These are phyloP conservation scores for Ligustrum vulgare DNA, from an alignment of 257 asterid genomes.

Conservation along the genomic window DNA sequence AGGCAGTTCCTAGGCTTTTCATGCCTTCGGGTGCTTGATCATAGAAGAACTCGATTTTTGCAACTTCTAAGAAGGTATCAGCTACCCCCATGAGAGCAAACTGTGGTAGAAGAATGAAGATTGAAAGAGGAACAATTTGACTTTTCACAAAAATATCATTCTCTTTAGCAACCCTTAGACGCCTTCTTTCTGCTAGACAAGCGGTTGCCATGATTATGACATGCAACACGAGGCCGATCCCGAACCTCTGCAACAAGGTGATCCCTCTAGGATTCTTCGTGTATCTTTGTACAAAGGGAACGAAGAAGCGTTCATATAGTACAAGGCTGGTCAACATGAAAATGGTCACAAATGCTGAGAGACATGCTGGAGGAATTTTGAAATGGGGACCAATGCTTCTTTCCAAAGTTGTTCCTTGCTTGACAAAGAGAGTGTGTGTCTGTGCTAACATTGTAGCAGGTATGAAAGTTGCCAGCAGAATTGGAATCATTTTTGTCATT, in stretches of 20 bases:
- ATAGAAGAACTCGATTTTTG: slow-evolving; percentile 79
- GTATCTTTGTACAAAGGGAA: slow-evolving; percentile 37
- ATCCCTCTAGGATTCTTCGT: slow-evolving; percentile 86
- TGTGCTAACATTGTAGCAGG: slow-evolving; percentile 82
- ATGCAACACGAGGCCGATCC: slow-evolving; percentile 69
- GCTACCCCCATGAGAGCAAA: slow-evolving; percentile 75
- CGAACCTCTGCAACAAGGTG: slow-evolving; percentile 77
- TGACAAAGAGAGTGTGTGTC: slow-evolving; percentile 59
- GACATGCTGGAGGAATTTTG: slow-evolving; percentile 77
- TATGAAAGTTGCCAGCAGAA: slow-evolving; percentile 54
- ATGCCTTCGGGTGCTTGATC: slow-evolving; percentile 89
- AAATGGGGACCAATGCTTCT: slow-evolving; percentile 48
- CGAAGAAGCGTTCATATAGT: slow-evolving; percentile 59
- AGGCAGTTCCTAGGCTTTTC: slow-evolving; percentile 85
- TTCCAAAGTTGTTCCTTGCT: slow-evolving; percentile 75
- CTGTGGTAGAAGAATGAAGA: slow-evolving; percentile 70
- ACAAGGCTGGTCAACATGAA: slow-evolving; percentile 67
- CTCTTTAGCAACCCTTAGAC: slow-evolving; percentile 54
- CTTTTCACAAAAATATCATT: slow-evolving; percentile 45
- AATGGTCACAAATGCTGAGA: slow-evolving; percentile 66
- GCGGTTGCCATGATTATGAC: slow-evolving; percentile 63
- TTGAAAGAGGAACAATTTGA: slow-evolving; percentile 54
- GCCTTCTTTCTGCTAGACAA: slow-evolving; percentile 44
- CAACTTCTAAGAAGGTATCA: slow-evolving; percentile 69
- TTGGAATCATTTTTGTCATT: slow-evolving; percentile 76